Evolutionary conservation across 1,284 basidiomycete species (phyloP), one percentile per base, ranked within the genome.

Genomic region (Apiotrichum porosum): DNA sequence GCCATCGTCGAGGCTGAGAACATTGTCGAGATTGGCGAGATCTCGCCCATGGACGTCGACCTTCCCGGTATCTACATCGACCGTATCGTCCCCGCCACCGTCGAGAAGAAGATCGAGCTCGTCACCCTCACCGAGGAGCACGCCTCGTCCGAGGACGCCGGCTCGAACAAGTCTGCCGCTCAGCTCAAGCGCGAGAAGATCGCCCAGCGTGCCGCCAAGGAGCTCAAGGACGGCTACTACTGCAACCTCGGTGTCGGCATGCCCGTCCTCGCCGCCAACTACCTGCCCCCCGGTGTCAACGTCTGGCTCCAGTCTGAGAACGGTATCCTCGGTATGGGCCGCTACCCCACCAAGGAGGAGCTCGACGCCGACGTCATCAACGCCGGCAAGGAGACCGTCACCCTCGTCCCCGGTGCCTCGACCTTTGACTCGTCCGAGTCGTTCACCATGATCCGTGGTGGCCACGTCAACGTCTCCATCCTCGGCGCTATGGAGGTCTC

Each of bases 251-350:
- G 71, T 51, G 75, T 79, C 42, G 91, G 91, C 28, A 95, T 95
- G 83, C 91, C 92, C n/a, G 94, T 88, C 21, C 80, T 95, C 13
- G 88, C 92, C 15, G 88, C 91, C 9, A 83, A 88, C 68, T 86
- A 86, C 74, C 71, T 92, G 44, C 80, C 81, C 38, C 79, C 83
- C 41, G 86, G 83, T 42, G 83, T 88, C n/a, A 81, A 81, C 45
- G 88, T 95, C 32, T 92, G 88, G 86, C 69, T 93, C 62, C 92
- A 97, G 72, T 90, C 87, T 63, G 91, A 97, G 78, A 97, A 97
- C 63, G 91, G 91, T 50, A 86, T 95, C 54, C 78, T 97, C 56
- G 91, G 90, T 39, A 91, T 95, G 88, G 92, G 92, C 2, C 90
- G 91, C 35, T 94, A 92, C 71, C 92, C 92, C 15, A 87, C 86